Conservation (phyloP, 2,329 filamentous ascomycete species). For the Ustulina deusta region DNA sequence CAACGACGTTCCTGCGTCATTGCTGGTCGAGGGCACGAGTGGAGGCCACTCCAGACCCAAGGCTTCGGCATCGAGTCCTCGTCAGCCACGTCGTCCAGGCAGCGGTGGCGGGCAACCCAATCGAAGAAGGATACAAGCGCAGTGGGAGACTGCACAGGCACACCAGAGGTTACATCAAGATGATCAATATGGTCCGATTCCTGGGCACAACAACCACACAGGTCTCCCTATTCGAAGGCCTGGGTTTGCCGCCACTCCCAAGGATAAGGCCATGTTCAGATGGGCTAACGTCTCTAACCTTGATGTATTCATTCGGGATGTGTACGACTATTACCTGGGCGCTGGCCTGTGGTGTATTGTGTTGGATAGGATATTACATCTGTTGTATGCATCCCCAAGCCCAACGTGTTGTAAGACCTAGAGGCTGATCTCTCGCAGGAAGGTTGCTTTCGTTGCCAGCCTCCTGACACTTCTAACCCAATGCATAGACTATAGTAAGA, state of each 20-base stretch:
- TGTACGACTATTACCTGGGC: slow-evolving; percentile 87
- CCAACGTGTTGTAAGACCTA: slow-evolving; percentile 7
- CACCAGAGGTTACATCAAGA: slow-evolving; percentile 65
- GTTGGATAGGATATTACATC: slow-evolving; percentile 75
- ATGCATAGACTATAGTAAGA: slow-evolving; percentile 83
- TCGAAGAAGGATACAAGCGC: slow-evolving; percentile 59
- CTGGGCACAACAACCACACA: slow-evolving; percentile 31
- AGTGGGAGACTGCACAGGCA: slow-evolving; percentile 67
- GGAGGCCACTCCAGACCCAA: slow-evolving; percentile 43
- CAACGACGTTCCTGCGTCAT: slow-evolving; percentile 73
- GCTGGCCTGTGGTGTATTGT: slow-evolving; percentile 89
- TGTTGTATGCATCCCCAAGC: slow-evolving; percentile 68
- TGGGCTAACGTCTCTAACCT: slow-evolving; percentile 93
- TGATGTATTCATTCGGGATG: slow-evolving; percentile 85
- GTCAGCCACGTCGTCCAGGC: slow-evolving; percentile 46
- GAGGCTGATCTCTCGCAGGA: slow-evolving; percentile 60
- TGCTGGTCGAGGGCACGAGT: slow-evolving; percentile 66
- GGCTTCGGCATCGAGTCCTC: slow-evolving; percentile 44
- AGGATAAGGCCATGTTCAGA: slow-evolving; percentile 87
- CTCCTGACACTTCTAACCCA: slow-evolving; percentile 87
- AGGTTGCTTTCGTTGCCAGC: slow-evolving; percentile 83
- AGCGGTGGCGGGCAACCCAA: slow-evolving; percentile 59
- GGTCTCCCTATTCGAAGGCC: slow-evolving; percentile 42
- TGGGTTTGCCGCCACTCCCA: slow-evolving; percentile 53
- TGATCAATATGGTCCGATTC: slow-evolving; percentile 45